phyloP scores from a whole-genome alignment of 148 eudicot genomes.

The Vaccinium macrocarpon region DNA sequence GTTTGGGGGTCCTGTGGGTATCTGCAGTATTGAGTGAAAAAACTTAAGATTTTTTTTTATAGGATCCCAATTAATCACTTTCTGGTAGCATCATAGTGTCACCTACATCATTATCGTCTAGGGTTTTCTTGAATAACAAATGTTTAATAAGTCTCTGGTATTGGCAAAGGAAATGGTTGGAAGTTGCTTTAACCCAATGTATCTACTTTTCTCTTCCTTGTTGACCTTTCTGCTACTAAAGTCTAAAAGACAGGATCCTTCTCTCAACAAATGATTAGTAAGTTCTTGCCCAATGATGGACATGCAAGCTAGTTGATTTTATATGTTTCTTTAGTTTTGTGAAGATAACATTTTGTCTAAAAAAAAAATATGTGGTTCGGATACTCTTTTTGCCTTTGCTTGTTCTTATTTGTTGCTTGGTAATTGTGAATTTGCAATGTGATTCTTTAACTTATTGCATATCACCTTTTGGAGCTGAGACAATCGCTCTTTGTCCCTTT shows the following conservation, averaged over 20 bases:
- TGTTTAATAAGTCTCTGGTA: neutral
- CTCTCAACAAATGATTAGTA: neutral
- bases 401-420: no score
- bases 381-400: no score
- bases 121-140: neutral
- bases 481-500: no score
- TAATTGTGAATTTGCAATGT: no score
- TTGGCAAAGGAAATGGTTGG: slow-evolving; percentile 6
- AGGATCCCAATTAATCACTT: neutral
- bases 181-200: neutral
- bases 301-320: neutral
- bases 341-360: no score
- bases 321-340: no score
- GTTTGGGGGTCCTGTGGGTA: neutral
- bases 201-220: neutral
- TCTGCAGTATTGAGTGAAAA: neutral
- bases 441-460: no score
- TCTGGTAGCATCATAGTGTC: neutral
- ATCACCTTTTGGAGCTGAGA: no score
- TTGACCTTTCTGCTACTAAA: neutral
- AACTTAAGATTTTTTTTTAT: neutral
- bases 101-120: neutral
- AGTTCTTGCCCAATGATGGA: neutral
- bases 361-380: no score
- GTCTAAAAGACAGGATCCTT: neutral